Evolutionary conservation across 768 basidiomycete species (phyloP).

Genomic region (Fibroporia radiculosa): DNA sequence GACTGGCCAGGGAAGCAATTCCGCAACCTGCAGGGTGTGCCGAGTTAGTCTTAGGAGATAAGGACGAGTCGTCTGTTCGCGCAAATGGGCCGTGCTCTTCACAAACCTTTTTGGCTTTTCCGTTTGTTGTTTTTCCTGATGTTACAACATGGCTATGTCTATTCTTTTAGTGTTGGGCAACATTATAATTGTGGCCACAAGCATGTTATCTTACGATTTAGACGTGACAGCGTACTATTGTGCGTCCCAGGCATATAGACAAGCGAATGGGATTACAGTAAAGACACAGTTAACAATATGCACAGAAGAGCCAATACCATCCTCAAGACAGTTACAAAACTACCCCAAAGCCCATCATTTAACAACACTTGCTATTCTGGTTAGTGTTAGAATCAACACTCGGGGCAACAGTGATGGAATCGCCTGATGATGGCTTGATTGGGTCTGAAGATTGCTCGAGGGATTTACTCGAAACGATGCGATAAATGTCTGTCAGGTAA

Average conservation of each 20-base stretch:
- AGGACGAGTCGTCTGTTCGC: slow-evolving; percentile 80
- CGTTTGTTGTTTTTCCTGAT: not conserved
- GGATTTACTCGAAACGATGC: slow-evolving; percentile 92
- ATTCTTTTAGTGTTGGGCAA: too few relatives aligned
- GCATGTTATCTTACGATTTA: too few relatives aligned
- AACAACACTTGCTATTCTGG: slow-evolving; percentile 62
- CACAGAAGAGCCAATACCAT: slow-evolving; percentile 3
- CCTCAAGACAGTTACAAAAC: not conserved
- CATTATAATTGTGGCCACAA: too few relatives aligned
- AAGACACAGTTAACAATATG: slow-evolving; percentile 2
- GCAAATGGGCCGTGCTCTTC: slow-evolving; percentile 64
- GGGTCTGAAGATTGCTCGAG: slow-evolving; percentile 78
- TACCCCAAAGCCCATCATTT: slow-evolving; percentile 5
- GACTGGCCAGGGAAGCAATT: slow-evolving; percentile 90
- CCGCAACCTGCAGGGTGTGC: slow-evolving; percentile 80
- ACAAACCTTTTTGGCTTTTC: slow-evolving; percentile 88
- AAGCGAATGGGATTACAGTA: slow-evolving; percentile 8
- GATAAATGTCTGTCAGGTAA: slow-evolving; percentile 76
- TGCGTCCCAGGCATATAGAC: not conserved
- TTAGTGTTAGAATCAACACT: slow-evolving; percentile 55
- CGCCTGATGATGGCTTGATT: slow-evolving; percentile 72
- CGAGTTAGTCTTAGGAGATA: slow-evolving; percentile 92
- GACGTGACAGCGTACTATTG: too few relatives aligned
- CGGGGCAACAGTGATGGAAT: slow-evolving; percentile 81
- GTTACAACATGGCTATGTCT: too few relatives aligned